phyloP scores from a whole-genome alignment of 108 stramenopile genomes.

The Bacterosira constricta region DNA sequence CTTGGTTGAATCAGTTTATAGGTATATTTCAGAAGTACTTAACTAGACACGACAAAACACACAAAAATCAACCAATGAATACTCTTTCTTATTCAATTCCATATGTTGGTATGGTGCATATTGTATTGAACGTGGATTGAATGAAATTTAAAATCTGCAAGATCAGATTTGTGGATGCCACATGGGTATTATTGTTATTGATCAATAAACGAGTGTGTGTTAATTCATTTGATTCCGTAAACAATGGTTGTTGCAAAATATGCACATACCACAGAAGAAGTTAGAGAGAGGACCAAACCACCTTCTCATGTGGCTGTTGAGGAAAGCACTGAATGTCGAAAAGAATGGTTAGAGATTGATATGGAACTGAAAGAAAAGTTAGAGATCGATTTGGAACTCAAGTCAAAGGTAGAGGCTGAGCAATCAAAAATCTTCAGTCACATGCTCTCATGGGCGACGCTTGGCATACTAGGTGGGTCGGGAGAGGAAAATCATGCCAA shows the following conservation, averaged over 20 bases:
- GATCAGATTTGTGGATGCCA: no score
- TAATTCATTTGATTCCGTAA: no score
- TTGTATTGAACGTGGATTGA: no score
- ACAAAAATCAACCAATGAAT: no score
- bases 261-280: constrained; percentile 63
- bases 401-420: constrained; percentile 8
- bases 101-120: no score
- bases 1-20: background rate
- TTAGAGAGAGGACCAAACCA: background rate
- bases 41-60: no score
- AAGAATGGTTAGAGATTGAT: constrained; percentile 4
- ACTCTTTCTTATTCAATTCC: no score
- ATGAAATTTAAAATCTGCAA: no score
- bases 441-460: constrained; percentile 13
- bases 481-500: constrained; percentile 5
- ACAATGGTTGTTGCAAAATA: no score
- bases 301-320: background rate
- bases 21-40: no score
- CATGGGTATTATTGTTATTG: no score
- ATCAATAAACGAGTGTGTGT: no score
- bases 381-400: background rate
- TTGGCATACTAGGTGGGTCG: constrained; percentile 16
- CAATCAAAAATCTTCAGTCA: constrained; percentile 7
- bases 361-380: constrained; percentile 8
- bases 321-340: background rate